Base-by-base conservation (phyloP, 2,329 filamentous ascomycete genomes). In the Colletotrichum incanum region DNA sequence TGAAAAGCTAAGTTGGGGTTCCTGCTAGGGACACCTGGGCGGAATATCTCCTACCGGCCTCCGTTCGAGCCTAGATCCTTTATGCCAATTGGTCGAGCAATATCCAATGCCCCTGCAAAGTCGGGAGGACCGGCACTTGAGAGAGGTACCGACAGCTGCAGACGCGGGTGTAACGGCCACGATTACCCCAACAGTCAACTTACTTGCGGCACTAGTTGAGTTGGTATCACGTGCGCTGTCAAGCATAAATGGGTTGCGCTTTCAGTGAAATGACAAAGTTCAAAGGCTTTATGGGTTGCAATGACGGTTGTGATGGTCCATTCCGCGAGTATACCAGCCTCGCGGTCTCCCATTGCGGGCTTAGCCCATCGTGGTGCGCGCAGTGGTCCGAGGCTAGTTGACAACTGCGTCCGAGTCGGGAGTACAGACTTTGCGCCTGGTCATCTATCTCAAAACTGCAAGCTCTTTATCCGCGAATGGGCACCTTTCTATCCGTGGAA, bases 41-140 rank as follows among this genome's bases (percentile, higher is more conserved):
- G 69, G 65, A 60, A 64, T 41, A 65, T 60, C 47, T 69, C 34
- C 39, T 45, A 64, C 52, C 52, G 52, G 23, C 23, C 43, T 56
- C 61, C 61, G 59, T 20, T 56, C n/a, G 34, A 45, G 31, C 49
- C 41, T 23, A n/a, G 41, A 26, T 16, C 14, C 31, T n/a, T 14
- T 5, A 26, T 26, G 52, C n/a, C n/a, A 69, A 69, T 69, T 69
- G 65, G 52, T 11, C 28, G 31, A 5, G 39, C 45, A 69, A 43
- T 26, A 47, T 47, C 23, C 3, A 1, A 18, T 3, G 3, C 34
- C 58, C 65, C 52, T 56, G 58, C 18, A 49, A n/a, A 5, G 14
- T 28, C 54, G 65, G 69, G 69, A 68, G 52, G 31, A 14, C 58
- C 69, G 65, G 69, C 65, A 59, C 26, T 56, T 31, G 52, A 49